Base-by-base conservation (phyloP, 2,329 filamentous ascomycete species). In the Epicoccum nigrum region DNA sequence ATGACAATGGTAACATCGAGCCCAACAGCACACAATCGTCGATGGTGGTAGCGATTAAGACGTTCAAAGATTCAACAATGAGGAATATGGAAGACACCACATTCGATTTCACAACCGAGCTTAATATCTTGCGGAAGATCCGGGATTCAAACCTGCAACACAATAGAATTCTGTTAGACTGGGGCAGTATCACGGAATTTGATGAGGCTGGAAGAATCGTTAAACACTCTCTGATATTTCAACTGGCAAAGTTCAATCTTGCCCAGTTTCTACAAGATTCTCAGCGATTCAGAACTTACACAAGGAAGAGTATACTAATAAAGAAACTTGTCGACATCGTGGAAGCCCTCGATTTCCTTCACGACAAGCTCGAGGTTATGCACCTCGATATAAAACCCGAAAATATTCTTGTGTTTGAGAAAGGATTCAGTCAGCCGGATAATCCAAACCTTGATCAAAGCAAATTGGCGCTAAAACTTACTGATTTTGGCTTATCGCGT, bases 361-460 rank as follows among this genome's bases (percentile, higher is more conserved):
- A 49, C 16, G 34, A 49, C 3, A 43, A 31, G 6, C 5, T 49
- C 15, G 17, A 32, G 3, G 17, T n/a, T 4, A 15, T 49, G 11
- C 45, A 49, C 37, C 32, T 49, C 5, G 38, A 49, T 23, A 43
- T 49, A 17, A 49, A 49, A 23, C 38, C 37, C 2, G 45, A 43
- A 12, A 49, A 49, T n/a, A 49, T 49, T 16, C 6, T 49, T 15
- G 25, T 49, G 2, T 49, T 43, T 7, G 38, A 49, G 16, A 42
- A 16, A 15, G 21, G 21, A 9, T 33, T 21, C 8, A 42, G 37
- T 31, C 19, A 15, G 11, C 20, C 38, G 2, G 23, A 19, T 7
- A 23, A 13, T 16, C 2, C 3, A 1, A 30, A 21, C 12, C 6
- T 28, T 3, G 20, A 21, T 16, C 15, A 27, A 32, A 3, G 12